A percentile compares a stretch with the other conserved stretches of the same genome.
Evolutionary conservation across 495 filamentous ascomycete genomes (phyloP).

Genomic region (Penicillium longicatenatum): DNA sequence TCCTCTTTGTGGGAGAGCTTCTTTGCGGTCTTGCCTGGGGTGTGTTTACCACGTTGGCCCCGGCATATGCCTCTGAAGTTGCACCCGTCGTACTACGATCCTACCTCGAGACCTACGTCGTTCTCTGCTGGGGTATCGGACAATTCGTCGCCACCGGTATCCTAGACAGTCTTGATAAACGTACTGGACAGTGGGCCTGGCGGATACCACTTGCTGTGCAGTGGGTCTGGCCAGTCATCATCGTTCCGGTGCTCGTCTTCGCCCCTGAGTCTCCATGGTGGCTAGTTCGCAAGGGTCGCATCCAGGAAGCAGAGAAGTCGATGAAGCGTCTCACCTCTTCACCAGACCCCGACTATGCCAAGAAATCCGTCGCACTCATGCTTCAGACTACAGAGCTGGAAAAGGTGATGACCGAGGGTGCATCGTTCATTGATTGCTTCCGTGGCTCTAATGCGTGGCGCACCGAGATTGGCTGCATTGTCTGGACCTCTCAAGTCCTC

Average conservation of each 20-base stretch:
- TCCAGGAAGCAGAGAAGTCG: slow-evolving; percentile 45
- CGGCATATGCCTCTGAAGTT: slow-evolving; percentile 67
- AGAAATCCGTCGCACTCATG: slow-evolving; percentile 56
- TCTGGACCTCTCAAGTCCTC: slow-evolving; percentile 73
- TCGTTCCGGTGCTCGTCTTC: slow-evolving; percentile 56
- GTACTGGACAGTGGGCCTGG: slow-evolving; percentile 44
- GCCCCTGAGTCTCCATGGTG: slow-evolving; percentile 68
- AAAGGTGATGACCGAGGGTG: slow-evolving; percentile 55
- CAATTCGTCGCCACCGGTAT: slow-evolving; percentile 60
- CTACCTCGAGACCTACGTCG: slow-evolving; percentile 60
- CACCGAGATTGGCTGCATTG: slow-evolving; percentile 71
- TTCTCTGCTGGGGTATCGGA: slow-evolving; percentile 69
- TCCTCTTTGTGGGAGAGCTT: slow-evolving; percentile 41
- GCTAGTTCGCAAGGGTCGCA: slow-evolving; percentile 57
- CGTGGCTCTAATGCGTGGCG: slow-evolving; percentile 66
- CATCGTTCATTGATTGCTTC: slow-evolving; percentile 71
- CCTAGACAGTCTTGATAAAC: slow-evolving; percentile 46
- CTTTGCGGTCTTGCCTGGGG: slow-evolving; percentile 57
- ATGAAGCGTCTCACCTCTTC: slow-evolving; percentile 42
- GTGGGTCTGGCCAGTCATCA: slow-evolving; percentile 66
- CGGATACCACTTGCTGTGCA: slow-evolving; percentile 62
- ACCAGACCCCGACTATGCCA: slow-evolving; percentile 52
- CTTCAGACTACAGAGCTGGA: slow-evolving; percentile 64
- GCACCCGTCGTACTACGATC: slow-evolving; percentile 60
- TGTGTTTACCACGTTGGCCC: slow-evolving; percentile 56